phyloP scores from a whole-genome alignment of 352 stramenopile genomes.

The Globisporangium spiculum region DNA sequence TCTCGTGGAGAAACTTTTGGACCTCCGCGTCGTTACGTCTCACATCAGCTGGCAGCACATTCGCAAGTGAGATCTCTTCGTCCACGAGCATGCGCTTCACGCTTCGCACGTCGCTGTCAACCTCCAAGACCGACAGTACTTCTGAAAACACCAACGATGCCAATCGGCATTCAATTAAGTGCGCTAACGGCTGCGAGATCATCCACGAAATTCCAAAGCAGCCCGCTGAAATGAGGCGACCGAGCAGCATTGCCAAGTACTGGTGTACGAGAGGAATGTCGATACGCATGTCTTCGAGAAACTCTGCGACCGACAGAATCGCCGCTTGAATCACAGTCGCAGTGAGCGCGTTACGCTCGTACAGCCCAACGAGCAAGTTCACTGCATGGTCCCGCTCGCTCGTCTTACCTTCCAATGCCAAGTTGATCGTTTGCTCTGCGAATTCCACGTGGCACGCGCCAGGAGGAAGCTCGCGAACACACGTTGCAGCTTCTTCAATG shows the following conservation, averaged over 20 bases:
- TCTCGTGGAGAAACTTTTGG: constrained; percentile 54
- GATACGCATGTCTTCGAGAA: constrained; percentile 84
- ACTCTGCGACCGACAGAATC: constrained; percentile 70
- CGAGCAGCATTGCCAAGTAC: constrained; percentile 73
- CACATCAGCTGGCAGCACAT: constrained; percentile 42
- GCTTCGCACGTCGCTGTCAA: constrained; percentile 56
- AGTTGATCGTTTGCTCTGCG: constrained; percentile 66
- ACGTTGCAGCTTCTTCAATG: constrained; percentile 68
- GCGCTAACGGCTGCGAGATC: constrained; percentile 46
- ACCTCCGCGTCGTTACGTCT: constrained; percentile 42
- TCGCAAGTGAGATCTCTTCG: constrained; percentile 65
- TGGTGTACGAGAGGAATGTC: constrained; percentile 82
- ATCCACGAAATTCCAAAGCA: constrained; percentile 87
- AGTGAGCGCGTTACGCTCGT: constrained; percentile 60
- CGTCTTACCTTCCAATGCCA: constrained; percentile 72
- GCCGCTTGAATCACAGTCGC: constrained; percentile 71
- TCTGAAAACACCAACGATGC: constrained; percentile 71
- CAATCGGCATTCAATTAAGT: constrained; percentile 61
- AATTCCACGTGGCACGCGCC: constrained; percentile 57
- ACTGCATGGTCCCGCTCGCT: constrained; percentile 65
- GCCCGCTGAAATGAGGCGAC: constrained; percentile 65
- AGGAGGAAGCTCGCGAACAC: constrained; percentile 63
- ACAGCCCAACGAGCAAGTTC: constrained; percentile 74
- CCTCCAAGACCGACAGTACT: constrained; percentile 67
- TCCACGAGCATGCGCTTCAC: constrained; percentile 78